Conservation (phyloP, 495 filamentous ascomycete genomes). For the Podospora australis region DNA sequence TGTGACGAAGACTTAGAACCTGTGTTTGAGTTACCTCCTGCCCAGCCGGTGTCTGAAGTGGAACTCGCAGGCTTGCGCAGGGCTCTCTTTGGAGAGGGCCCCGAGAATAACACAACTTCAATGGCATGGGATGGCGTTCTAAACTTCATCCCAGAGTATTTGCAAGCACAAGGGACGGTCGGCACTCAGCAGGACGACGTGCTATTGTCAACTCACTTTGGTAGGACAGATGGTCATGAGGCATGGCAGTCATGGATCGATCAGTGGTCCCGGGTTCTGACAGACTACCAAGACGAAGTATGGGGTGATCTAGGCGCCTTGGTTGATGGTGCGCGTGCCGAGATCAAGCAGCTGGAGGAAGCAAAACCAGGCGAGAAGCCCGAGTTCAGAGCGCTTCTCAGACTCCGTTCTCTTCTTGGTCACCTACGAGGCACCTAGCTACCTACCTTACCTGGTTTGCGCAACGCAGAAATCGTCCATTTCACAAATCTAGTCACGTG, state of each 20-base stretch:
- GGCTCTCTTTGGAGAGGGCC: conserved; percentile 29
- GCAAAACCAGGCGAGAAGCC: conserved; percentile 16
- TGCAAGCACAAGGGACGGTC: conserved; percentile 9
- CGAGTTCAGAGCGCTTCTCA: conserved; percentile 21
- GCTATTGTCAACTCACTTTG: conserved; percentile 22
- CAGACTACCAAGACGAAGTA: conserved; percentile 66
- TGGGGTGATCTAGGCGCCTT: conserved; percentile 67
- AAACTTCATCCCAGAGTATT: conserved; percentile 36
- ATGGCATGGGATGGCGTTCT: conserved; percentile 35
- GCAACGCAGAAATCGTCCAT: too few relatives aligned
- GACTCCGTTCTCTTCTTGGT: conserved; percentile 28
- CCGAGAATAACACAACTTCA: conserved; percentile 1
- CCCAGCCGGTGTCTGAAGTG: conserved; percentile 11
- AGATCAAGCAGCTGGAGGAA: conserved; percentile 37
- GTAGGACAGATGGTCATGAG: conserved; percentile 30
- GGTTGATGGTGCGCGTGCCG: conserved; percentile 54
- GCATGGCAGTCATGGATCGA: conserved; percentile 39
- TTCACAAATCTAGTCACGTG: too few relatives aligned
- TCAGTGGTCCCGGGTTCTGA: conserved; percentile 59
- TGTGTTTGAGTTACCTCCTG: conserved; percentile 13
- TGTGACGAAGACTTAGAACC: conserved; percentile 16
- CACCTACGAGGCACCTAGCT: conserved; percentile 20
- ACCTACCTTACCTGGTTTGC: too few relatives aligned
- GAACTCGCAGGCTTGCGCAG: conserved; percentile 25
- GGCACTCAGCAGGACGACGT: conserved; percentile 5